Base-by-base conservation (phyloP, 148 eudicot genomes). In the Spergularia marina region DNA sequence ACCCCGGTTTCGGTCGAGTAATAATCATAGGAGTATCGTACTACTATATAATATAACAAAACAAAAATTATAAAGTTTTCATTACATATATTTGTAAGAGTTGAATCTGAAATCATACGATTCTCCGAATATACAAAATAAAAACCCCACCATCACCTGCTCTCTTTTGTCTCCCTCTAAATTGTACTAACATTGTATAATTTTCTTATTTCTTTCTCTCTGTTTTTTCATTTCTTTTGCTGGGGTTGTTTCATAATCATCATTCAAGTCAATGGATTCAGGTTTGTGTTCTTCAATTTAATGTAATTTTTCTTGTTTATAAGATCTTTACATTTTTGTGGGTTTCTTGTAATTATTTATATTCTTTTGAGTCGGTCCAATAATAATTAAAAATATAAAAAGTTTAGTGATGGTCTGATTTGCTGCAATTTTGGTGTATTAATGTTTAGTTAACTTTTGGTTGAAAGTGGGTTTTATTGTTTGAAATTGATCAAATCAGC, bases 121-220 rank as follows among this genome's bases (percentile, higher is more conserved):
- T 65, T 77, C 51, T 51, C 59, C 80, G 4, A 68, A 79, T 53
- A 62, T 74, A 60, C 65, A 74, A 23, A 23, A 79, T 39, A 73
- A 69, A 79, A 68, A 17, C 65, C 18, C 55, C 58, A 25, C 40
- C 72, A 47, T 14, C 13, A 11, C 36, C 12, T 34, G n/a, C 52
- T 57, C 66, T 21, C n/a, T 5, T 39, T 25, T 70, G 16, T 60
- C 1, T 68, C 16, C n/a, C n/a, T 44, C 62, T 64, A 34, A 1
- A 30, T 16, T 57, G 18, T 55, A 66, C 77, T 73, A 44, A 63
- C 59, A 41, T 52, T 54, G 7, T 64, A 51, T 58, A 47, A 49
- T 64, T 13, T 30, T 36, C 8, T 23, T n/a, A 12, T 21, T n/a
- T 17, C 21, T 56, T 52, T 47, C 68, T 17, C 49, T 62, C 40